These are phyloP conservation scores for Yueomyces sinensis DNA, from an alignment of 805 yeast genomes.

Conservation along the genomic window DNA sequence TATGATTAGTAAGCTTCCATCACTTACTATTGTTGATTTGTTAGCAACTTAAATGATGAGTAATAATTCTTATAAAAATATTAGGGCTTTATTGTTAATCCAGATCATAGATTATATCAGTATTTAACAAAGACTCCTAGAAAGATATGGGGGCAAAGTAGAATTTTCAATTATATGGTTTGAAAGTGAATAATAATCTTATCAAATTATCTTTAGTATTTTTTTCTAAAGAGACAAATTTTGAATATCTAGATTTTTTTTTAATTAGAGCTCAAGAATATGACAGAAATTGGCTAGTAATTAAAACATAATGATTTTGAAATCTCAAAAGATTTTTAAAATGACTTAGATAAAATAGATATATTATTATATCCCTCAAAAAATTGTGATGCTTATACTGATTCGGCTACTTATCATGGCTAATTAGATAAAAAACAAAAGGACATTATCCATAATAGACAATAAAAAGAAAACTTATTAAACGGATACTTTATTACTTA, in stretches of 20 bases:
- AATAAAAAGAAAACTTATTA: conserved; percentile 2
- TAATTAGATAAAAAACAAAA: conserved; percentile 10
- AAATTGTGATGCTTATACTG: conserved; percentile 18
- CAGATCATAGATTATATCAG: too few relatives aligned
- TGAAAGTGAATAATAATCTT: conserved; percentile 33
- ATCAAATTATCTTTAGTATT: conserved; percentile 21
- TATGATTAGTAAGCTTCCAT: too few relatives aligned
- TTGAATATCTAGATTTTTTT: conserved; percentile 30
- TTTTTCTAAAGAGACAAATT: conserved; percentile 24
- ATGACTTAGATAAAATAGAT: conserved; percentile 14
- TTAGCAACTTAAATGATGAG: too few relatives aligned
- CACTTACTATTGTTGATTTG: too few relatives aligned
- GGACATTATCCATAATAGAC: conserved; percentile 7
- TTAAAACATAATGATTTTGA: conserved; percentile 23
- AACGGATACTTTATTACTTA: conserved; percentile 5
- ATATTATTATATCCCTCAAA: conserved; percentile 4
- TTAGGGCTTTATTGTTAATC: too few relatives aligned
- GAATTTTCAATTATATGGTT: conserved; percentile 3
- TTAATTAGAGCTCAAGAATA: conserved; percentile 32
- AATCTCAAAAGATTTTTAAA: conserved; percentile 15
- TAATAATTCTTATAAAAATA: too few relatives aligned
- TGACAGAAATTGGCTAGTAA: conserved; percentile 34
- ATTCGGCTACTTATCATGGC: conserved; percentile 5
- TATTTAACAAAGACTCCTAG: too few relatives aligned
- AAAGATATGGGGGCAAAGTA: conserved; percentile 25